Evolutionary conservation across 2,329 filamentous ascomycete genomes (phyloP).

Genomic region (Verticillium dahliae): DNA sequence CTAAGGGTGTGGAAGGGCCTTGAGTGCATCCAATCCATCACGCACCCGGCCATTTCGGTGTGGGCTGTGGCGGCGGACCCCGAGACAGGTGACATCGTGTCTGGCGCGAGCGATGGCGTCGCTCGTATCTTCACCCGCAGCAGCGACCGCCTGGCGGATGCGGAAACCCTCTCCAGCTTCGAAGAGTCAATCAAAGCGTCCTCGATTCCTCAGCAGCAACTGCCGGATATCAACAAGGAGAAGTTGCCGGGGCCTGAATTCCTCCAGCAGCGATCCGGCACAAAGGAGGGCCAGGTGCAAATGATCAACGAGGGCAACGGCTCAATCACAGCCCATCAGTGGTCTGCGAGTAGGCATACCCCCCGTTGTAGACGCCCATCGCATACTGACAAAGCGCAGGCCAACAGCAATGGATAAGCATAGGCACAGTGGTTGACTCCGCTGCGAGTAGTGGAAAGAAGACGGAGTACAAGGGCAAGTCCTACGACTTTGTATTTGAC

Average conservation of each 20-base stretch:
- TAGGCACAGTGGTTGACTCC: conserved; percentile 91
- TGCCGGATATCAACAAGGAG: conserved; percentile 83
- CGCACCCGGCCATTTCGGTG: conserved; percentile 92
- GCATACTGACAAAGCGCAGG: conserved; percentile 19
- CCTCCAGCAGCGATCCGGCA: conserved; percentile 71
- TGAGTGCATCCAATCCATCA: conserved; percentile 89
- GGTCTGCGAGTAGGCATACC: conserved; percentile 55
- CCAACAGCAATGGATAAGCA: conserved; percentile 71
- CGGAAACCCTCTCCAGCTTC: conserved; percentile 64
- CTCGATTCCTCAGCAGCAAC: conserved; percentile 79
- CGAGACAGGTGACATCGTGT: conserved; percentile 86
- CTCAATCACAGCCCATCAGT: conserved; percentile 78
- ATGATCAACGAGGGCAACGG: conserved; percentile 83
- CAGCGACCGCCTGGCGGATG: conserved; percentile 60
- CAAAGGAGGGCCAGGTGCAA: conserved; percentile 93
- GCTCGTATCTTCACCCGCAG: conserved; percentile 78
- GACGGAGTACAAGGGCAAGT: conserved; percentile 70
- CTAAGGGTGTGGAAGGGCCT: conserved; percentile 79
- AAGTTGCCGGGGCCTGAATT: conserved; percentile 86
- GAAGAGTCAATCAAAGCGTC: conserved; percentile 77
- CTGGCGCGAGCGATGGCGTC: conserved; percentile 82
- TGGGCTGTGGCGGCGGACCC: conserved; percentile 83
- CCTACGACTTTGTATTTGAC: conserved; percentile 95
- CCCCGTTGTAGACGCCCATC: no score
- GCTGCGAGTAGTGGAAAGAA: conserved; percentile 77